Percentiles rank a stretch among this genome's conserved stretches.
These are phyloP conservation scores for Austroboletus sp. DNA, from an alignment of 1,284 basidiomycete species.

Conservation along the genomic window DNA sequence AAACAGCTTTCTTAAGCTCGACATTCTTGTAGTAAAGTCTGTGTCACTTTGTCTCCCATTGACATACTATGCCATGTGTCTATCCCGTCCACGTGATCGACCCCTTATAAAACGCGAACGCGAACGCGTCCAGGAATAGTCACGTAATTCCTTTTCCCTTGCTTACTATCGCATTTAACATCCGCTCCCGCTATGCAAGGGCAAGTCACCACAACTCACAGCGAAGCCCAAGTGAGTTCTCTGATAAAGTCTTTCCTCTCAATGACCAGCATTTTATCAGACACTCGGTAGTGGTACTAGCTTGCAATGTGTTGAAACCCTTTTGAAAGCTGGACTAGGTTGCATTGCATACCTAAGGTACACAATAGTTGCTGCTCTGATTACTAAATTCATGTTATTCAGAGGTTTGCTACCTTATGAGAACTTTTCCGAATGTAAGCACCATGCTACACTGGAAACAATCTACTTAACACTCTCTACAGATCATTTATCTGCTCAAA, in stretches of 20 bases:
- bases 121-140: background rate
- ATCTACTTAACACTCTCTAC: background rate
- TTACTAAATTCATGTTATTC: constrained; percentile 3
- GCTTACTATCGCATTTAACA: background rate
- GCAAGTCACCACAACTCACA: constrained; percentile 15
- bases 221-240: constrained; percentile 27
- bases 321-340: constrained; percentile 65
- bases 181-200: constrained; percentile 22
- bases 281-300: constrained; percentile 56
- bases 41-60: too few relatives aligned
- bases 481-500: constrained; percentile 32
- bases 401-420: constrained; percentile 61
- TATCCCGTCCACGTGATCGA: constrained; percentile 20
- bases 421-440: constrained; percentile 67
- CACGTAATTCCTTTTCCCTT: constrained; percentile 3
- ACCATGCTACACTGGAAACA: background rate
- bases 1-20: background rate
- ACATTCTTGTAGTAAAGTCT: too few relatives aligned
- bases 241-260: background rate
- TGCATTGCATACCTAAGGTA: constrained; percentile 73
- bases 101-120: constrained; percentile 13
- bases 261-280: constrained; percentile 25
- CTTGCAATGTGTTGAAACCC: constrained; percentile 59
- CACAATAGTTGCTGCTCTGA: background rate
- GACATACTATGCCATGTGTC: too few relatives aligned